Evolutionary conservation across 2,329 filamentous ascomycete species (phyloP).

Genomic region (Mycosphaerella arachidis): DNA sequence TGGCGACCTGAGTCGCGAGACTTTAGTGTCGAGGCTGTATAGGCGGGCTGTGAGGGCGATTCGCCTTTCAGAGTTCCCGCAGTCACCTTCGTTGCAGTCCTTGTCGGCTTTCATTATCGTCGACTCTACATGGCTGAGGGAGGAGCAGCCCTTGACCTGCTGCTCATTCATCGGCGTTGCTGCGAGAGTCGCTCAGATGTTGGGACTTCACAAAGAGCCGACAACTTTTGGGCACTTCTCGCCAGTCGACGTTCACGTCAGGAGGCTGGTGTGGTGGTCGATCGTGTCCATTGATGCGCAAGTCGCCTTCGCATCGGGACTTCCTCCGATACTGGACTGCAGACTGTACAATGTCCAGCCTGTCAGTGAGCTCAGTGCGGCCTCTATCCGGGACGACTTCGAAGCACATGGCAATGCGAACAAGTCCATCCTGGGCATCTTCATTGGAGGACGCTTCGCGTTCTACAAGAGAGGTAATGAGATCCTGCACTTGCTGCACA

Average conservation of each 20-base stretch:
- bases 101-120: slow-evolving; percentile 44
- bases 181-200: slow-evolving; percentile 45
- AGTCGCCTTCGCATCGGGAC: slow-evolving; percentile 47
- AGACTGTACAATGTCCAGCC: slow-evolving; percentile 45
- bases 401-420: slow-evolving; percentile 19
- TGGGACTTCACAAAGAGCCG: slow-evolving; percentile 46
- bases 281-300: slow-evolving; percentile 47
- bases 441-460: slow-evolving; percentile 20
- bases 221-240: slow-evolving; percentile 43
- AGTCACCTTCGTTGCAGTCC: slow-evolving; percentile 43
- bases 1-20: slow-evolving; percentile 19
- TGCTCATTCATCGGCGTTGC: slow-evolving; percentile 47
- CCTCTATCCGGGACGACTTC: slow-evolving; percentile 41
- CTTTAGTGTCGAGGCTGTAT: slow-evolving; percentile 18
- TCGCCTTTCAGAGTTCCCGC: slow-evolving; percentile 35
- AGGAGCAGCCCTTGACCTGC: slow-evolving; percentile 47
- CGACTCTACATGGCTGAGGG: slow-evolving; percentile 36
- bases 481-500: slow-evolving; percentile 21
- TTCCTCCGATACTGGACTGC: slow-evolving; percentile 44
- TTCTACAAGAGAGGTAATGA: slow-evolving; percentile 22
- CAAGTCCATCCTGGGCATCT: slow-evolving; percentile 21
- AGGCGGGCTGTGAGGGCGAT: slow-evolving; percentile 21
- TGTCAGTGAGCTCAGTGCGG: slow-evolving; percentile 34
- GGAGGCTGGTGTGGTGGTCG: slow-evolving; percentile 47
- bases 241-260: slow-evolving; percentile 42